Evolutionary conservation across 2,329 filamentous ascomycete species (phyloP).

Genomic region (Colletotrichum lindemuthianum): DNA sequence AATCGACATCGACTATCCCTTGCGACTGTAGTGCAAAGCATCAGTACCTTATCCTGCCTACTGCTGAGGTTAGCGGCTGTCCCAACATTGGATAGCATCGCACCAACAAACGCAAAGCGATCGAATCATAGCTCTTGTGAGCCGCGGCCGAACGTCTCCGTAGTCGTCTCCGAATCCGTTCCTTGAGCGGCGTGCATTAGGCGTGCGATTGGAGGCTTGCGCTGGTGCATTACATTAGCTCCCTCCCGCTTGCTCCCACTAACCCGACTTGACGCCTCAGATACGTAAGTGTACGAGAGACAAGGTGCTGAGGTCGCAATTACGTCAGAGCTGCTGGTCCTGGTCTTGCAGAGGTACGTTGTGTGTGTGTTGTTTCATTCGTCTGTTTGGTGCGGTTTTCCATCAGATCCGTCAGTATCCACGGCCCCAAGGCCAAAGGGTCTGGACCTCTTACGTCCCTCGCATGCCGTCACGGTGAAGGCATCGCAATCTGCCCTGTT

Average conservation of each 20-base stretch:
- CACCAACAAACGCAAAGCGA: constrained; percentile 20
- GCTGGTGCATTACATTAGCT: constrained; percentile 22
- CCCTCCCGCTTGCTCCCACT: constrained; percentile 17
- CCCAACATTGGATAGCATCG: constrained; percentile 1
- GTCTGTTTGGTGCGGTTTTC: too few relatives aligned
- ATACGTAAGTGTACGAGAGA: constrained; percentile 11
- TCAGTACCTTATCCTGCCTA: too few relatives aligned
- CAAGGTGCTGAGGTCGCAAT: constrained; percentile 25
- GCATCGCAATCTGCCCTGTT: background rate
- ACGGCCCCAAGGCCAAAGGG: background rate
- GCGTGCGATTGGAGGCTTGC: background rate
- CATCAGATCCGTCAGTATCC: too few relatives aligned
- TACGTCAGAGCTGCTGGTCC: constrained; percentile 18
- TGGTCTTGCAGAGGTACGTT: background rate
- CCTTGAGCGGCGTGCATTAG: constrained; percentile 27
- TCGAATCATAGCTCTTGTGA: constrained; percentile 15
- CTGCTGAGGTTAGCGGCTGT: background rate
- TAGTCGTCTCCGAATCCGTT: constrained; percentile 22
- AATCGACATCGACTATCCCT: too few relatives aligned
- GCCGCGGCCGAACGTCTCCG: too few relatives aligned
- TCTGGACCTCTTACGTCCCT: constrained; percentile 3
- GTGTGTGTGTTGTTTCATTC: background rate
- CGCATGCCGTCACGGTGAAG: constrained; percentile 15
- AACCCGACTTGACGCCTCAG: constrained; percentile 21
- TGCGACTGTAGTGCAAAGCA: too few relatives aligned